Conservation (phyloP, 202 grass and related monocot genomes). For the Zoysia matrella region DNA sequence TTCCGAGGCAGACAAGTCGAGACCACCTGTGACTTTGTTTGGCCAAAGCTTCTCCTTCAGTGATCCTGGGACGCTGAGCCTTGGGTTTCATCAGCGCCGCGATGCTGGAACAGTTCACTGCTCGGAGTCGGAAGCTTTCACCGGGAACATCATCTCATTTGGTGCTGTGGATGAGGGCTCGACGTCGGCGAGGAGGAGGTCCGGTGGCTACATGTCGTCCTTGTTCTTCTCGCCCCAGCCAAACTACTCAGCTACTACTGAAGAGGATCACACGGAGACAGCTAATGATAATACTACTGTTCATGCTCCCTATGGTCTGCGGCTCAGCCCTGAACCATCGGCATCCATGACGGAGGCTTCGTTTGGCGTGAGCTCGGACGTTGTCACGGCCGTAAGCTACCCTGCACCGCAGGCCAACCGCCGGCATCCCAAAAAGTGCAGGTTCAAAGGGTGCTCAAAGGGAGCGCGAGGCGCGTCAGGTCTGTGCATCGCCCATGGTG, state of each 20-base stretch:
- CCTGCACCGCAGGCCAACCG: constrained; percentile 44
- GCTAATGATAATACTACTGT: background rate
- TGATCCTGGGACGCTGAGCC: constrained; percentile 68
- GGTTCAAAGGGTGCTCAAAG: constrained; percentile 95
- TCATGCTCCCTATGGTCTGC: constrained; percentile 30
- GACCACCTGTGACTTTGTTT: constrained; percentile 57
- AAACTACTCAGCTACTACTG: constrained; percentile 3
- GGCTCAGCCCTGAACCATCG: constrained; percentile 81
- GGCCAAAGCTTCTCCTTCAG: constrained; percentile 61
- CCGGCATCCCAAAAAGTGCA: constrained; percentile 90
- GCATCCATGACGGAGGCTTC: constrained; percentile 71
- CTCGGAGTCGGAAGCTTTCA: background rate
- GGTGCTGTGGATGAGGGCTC: constrained; percentile 78
- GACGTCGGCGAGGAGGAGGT: constrained; percentile 79
- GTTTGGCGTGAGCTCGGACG: constrained; percentile 63
- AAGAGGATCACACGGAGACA: constrained; percentile 13
- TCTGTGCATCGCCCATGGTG: constrained; percentile 97
- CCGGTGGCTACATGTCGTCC: constrained; percentile 77
- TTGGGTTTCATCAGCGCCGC: constrained; percentile 47
- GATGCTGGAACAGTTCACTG: constrained; percentile 38
- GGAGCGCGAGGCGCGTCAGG: constrained; percentile 88
- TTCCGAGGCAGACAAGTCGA: constrained; percentile 41
- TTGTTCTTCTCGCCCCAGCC: constrained; percentile 60
- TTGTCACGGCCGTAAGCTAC: constrained; percentile 33
- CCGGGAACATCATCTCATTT: constrained; percentile 56